Evolutionary conservation across 2,329 filamentous ascomycete species (phyloP), one percentile per base, ranked within the genome.

Genomic region (Aspergillus costaricaensis): DNA sequence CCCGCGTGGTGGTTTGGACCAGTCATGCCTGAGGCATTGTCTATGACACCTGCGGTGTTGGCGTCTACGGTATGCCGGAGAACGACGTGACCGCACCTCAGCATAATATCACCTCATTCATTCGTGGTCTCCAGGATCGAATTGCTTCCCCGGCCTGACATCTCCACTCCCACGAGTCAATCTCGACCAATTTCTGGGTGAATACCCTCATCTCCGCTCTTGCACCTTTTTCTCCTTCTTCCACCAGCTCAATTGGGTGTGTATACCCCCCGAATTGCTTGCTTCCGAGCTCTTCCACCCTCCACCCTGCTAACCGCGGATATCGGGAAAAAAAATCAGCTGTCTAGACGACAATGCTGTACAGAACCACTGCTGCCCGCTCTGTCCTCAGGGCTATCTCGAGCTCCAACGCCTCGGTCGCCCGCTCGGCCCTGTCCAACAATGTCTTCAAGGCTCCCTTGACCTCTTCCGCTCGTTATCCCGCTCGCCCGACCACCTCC

Each of bases 391-490:
- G 79, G 67, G 78, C 80, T 60, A 64, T 77, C 65, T 72, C 75
- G 56, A 76, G 71, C 72, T 76, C 74, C 70, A 80, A 79, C 73
- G 72, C 70, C 63, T 77, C 77, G 44, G 70, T 78, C 58, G 71
- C 77, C 60, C 77, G 77, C 68, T 79, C 76, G 48, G 65, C 74
- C 44, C 65, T 80, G 65, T 67, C 72, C 60, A 76, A 74, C 68
- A 76, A 71, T 63, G 68, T 77, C 63, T 77, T 78, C 73, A 79
- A 76, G 72, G 77, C 77, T 62, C 76, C 74, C 66, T 75, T 79
- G 76, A 78, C 74, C 60, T 77, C 76, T 57, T 75, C 78, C 65
- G 71, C 76, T 63, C 77, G 76, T 58, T 66, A 65, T 70, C 68
- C 72, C 61, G 66, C 70, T 68, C 74, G 75, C 64, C 68, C 72